Base-by-base conservation (phyloP, 768 basidiomycete species). In the Cyathus striatus region DNA sequence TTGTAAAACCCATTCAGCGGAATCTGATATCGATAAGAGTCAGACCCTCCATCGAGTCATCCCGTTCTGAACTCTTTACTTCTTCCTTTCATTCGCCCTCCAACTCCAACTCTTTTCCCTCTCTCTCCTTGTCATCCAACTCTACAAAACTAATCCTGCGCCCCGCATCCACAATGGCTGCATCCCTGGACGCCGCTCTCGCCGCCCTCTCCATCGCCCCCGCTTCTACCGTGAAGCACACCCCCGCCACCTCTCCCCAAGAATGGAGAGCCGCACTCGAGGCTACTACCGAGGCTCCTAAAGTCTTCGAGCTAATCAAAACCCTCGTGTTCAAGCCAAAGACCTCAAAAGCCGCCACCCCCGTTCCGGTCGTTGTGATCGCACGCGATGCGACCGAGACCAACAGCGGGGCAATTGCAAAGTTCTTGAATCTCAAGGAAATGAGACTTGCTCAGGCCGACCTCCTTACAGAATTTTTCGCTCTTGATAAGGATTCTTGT, bases 261-360 rank as follows among this genome's bases (percentile, higher is more conserved):
- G 65, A 80, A 35, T 95, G 92, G 92, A 79, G 78, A 50, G 82
- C 82, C 34, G 78, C 83, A 34, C 65, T 96, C 53, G 68, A 74
- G 47, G 69, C 75, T 5, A 61, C 64, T 40, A 51, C 73, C 27
- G 65, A 73, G 10, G 66, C 73, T 18, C 82, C 84, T 1, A 66
- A 65, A 37, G 68, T 70, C 13, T 88, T 84, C 56, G 79, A 87
- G 60, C 73, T 90, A 53, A 75, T 87, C 60, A 93, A 92, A 63
- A 88, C 86, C 38, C 83, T 94, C 52, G 84, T 95, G 43, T 95
- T 90, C 83, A 97, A 97, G 60, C 93, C 93, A 23, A 94, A 94
- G 65, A 91, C 92, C 2, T 86, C 92, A n/a, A 96, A 96, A 62
- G 76, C 79, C 0, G 89, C 87, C 5, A 79, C 76, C 23, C 81